Base-by-base conservation (phyloP, 2,329 filamentous ascomycete genomes). In the Metarhizium humberi region DNA sequence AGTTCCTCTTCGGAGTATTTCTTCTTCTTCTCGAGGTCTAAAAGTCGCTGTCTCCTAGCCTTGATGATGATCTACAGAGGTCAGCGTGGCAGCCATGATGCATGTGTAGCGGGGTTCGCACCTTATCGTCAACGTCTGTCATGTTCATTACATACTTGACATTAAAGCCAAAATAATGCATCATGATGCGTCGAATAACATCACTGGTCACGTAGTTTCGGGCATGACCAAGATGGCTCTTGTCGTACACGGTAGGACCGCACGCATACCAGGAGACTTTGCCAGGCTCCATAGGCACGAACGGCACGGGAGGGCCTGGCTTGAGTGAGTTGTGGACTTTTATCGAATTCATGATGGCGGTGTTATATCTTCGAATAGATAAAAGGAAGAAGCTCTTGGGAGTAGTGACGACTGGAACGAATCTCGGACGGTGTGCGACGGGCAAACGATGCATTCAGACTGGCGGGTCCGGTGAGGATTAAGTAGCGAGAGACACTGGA, bases 131-230 rank as follows among this genome's bases (percentile, higher is more conserved):
- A 43, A 92, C 80, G 64, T 92, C 91, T 32, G 91, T 95, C 59
- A 94, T 90, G 73, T 95, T 95, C 86, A 95, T 94, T 61, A 95
- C 88, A 73, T 95, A 95, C 57, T 85, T 83, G 61, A 96, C 82
- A 46, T 90, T 76, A 69, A 88, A 94, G 58, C 84, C 82, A 69
- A 95, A 95, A 72, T 94, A 92, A 69, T 92, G 84, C 65, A 81
- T 77, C 70, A 95, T 73, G 63, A 95, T 89, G 64, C 91, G 84
- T 58, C 91, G 82, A 62, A 95, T 85, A 60, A 95, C 91, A 70
- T 96, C 91, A 49, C 89, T 92, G 51, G 86, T 89, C 59, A 95
- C 88, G 80, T 95, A 95, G 74, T 95, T 95, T 62, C 90, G 79
- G 34, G 89, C 90, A 71, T 95, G 90, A 34, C 90, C 86, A 49